Evolutionary conservation across 345 rosid genomes (phyloP), one percentile per base, ranked within the genome.

Genomic region (Melaleuca alternifolia): DNA sequence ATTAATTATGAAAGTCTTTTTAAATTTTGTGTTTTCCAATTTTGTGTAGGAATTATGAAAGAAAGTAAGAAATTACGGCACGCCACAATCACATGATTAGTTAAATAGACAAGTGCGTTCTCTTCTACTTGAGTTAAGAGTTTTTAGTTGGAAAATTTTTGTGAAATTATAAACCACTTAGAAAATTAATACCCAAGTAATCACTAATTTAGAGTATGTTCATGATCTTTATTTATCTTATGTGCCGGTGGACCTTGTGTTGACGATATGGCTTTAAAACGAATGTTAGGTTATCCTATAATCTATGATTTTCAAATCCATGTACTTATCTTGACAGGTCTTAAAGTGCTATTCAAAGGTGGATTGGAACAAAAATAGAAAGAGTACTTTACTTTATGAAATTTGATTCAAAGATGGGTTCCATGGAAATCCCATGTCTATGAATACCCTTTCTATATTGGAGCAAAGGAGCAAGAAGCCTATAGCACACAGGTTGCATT

Each of bases 301-400:
- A 30, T 15, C 23, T 8, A 15, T 71, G 48, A 71, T 37, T 33
- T 71, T 37, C 48, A 5, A 18, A 6, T 18, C 26, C 0, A 37
- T 37, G 7, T 37, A 18, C 48, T 71, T 44, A 37, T 37, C 0
- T 71, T 71, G 79, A 18, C 10, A 71, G 12, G 46, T 21, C 26
- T 71, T 5, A 4, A 18, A 18, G 79, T 37, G 48, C 79, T 37
- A 26, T 37, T 71, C 0, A 71, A 9, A 18, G 4, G 0, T 9
- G 3, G 48, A 10, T 9, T 2, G 0, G 3, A 20, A 13, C 79
- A 71, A 0, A 71, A 15, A 6, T n/a, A 59, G 7, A 59, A n/a
- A n/a, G 71, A 0, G 37, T 59, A 2, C 71, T 12, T 41, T 15
- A 12, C 71, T 59, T 59, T n/a, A n/a, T n/a, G 0, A 59, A 16